Evolutionary conservation across 306 rosid species (phyloP).

Genomic region (Rubus parviflorus): DNA sequence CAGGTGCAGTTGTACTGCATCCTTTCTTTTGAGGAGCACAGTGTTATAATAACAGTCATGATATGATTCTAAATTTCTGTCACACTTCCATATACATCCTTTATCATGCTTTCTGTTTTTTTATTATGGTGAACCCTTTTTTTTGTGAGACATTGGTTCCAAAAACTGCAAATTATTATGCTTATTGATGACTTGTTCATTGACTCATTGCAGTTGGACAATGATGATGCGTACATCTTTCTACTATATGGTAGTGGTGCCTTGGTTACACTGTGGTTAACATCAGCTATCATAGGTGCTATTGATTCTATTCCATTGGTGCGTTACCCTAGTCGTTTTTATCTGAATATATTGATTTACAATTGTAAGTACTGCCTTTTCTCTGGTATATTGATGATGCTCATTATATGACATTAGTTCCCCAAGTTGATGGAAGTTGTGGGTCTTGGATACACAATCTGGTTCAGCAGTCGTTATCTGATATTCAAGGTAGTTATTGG

Average conservation of each 20-base stretch:
- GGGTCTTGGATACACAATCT: conserved; percentile 73
- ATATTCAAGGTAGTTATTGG: conserved; percentile 62
- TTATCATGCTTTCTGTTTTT: not conserved
- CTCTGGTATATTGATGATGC: not conserved
- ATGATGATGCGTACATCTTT: conserved; percentile 37
- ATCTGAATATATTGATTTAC: not conserved
- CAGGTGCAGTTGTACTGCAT: not conserved
- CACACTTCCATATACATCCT: not conserved
- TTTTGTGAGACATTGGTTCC: not conserved
- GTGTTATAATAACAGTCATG: not conserved
- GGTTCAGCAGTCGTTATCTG: conserved; percentile 83
- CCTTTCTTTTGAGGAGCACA: not conserved
- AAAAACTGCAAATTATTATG: not conserved
- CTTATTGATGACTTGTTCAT: not conserved
- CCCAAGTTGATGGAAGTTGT: conserved; percentile 89
- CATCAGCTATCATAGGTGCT: conserved; percentile 70
- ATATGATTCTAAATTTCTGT: too few species aligned
- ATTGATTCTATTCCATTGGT: conserved; percentile 90
- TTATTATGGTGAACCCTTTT: not conserved
- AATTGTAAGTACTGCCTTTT: not conserved
- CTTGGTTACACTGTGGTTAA: conserved; percentile 55
- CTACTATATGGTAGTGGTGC: conserved; percentile 56
- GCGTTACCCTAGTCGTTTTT: conserved; percentile 18
- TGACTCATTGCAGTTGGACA: conserved; percentile 48
- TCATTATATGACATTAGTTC: conserved; percentile 39